Base-by-base conservation (phyloP, 306 rosid genomes). In the Delonix regia region DNA sequence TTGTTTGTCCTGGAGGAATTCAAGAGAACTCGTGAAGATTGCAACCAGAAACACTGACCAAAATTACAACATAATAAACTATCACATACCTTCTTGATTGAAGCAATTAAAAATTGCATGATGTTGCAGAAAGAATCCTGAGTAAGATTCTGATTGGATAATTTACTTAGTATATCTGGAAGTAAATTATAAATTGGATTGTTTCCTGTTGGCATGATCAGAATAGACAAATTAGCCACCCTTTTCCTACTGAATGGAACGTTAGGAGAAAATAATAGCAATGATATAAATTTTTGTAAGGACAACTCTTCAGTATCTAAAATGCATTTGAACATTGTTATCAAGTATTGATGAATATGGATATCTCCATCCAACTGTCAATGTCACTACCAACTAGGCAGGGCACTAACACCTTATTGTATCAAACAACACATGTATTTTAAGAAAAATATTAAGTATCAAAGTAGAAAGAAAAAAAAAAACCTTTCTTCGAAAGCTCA, bases 401-500 rank as follows among this genome's bases (percentile, higher is more conserved):
- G 8, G 39, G 38, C 10, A 21, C 19, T n/a, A 11, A 11, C 19
- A 64, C 69, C 30, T 2, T 33, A 18, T 34, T 38, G 28, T 11
- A 19, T 11, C 28, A 38, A n/a, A 19, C 1, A 11, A 38, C n/a
- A 38, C n/a, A 19, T 65, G 28, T 12, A 21, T 63, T 34, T 34
- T 8, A 19, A 68, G 0, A 25, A 38, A 44, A 36, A 48, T 34
- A 42, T 24, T 65, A 6, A 63, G 65, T 33, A 63, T 36, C 9
- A 9, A 64, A 52, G 39, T 2, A 44, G 15, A 77, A 45, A 73
- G 64, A 33, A 2, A 65, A 33, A 2, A 65, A 65, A 51, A 73
- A 62, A 89, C 99, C 99, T 92, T 94, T 94, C 87, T 94, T 94
- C 18, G 99, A 94, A 60, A 94, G 85, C 87, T 94, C 99, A 69